Percentiles rank a stretch among this genome's conserved stretches.
Evolutionary conservation across 2,329 filamentous ascomycete species (phyloP).

Genomic region (Lachnellula suecica): DNA sequence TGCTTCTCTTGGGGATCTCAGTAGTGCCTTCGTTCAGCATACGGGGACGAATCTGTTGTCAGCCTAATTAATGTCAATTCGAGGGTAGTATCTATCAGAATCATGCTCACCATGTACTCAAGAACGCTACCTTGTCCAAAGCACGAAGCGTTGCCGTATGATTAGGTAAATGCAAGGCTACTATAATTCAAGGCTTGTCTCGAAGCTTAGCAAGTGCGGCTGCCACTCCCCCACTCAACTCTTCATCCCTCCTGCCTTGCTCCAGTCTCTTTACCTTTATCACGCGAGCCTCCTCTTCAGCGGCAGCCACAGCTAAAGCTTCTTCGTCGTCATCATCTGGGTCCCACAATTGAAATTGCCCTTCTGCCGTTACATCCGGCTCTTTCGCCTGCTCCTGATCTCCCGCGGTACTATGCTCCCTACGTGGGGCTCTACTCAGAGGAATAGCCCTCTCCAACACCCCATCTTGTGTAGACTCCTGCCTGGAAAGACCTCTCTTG

Average conservation of each 20-base stretch:
- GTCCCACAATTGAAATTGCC: slow-evolving; percentile 40
- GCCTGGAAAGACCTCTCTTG: slow-evolving; percentile 44
- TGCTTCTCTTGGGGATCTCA: no score
- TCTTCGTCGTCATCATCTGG: slow-evolving; percentile 45
- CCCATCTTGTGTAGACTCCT: slow-evolving; percentile 24
- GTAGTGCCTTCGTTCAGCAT: no score
- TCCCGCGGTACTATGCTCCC: slow-evolving; percentile 21
- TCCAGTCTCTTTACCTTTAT: slow-evolving; percentile 29
- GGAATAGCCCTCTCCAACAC: slow-evolving; percentile 36
- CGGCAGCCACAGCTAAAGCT: slow-evolving; percentile 47
- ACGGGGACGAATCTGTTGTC: no score
- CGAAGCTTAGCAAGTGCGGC: slow-evolving; percentile 58
- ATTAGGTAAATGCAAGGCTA: no score
- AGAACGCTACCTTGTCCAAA: neutral
- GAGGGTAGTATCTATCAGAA: no score
- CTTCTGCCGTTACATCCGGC: slow-evolving; percentile 9
- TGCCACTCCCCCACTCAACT: slow-evolving; percentile 57
- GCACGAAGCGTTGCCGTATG: neutral
- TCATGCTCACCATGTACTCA: no score
- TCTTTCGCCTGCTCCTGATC: slow-evolving; percentile 11
- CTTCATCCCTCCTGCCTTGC: slow-evolving; percentile 36
- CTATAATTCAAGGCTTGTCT: slow-evolving; percentile 14
- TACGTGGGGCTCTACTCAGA: slow-evolving; percentile 29
- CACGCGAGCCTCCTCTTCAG: slow-evolving; percentile 40
- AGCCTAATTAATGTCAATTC: no score